Conservation (phyloP, 345 rosid genomes). For the Melastoma malabathricum region DNA sequence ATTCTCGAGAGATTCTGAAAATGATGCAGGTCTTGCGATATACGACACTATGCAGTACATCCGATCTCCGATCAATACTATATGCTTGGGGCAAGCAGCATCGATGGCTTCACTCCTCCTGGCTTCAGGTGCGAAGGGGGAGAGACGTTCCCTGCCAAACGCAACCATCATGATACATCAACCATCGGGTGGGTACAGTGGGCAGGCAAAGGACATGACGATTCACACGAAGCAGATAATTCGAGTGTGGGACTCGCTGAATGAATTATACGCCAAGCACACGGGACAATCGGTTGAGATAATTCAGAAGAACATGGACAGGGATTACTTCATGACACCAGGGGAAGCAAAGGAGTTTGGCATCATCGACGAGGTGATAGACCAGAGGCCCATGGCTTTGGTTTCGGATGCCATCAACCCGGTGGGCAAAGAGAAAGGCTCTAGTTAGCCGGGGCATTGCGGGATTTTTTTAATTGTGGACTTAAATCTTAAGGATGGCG, state of each 20-base stretch:
- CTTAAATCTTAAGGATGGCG: too few relatives aligned
- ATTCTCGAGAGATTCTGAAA: background rate
- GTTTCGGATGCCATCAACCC: constrained; percentile 64
- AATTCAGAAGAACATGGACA: constrained; percentile 84
- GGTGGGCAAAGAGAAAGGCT: constrained; percentile 52
- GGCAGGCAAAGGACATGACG: constrained; percentile 89
- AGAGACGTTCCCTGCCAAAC: constrained; percentile 84
- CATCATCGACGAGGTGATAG: constrained; percentile 88
- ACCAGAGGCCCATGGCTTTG: constrained; percentile 66
- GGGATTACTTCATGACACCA: constrained; percentile 95
- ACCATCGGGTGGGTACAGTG: constrained; percentile 97
- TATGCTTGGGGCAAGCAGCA: constrained; percentile 97
- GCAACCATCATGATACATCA: constrained; percentile 95
- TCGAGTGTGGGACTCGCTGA: constrained; percentile 79
- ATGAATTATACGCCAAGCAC: constrained; percentile 60
- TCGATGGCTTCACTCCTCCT: constrained; percentile 98
- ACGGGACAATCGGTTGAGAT: constrained; percentile 65
- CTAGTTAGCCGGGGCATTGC: constrained; percentile 17
- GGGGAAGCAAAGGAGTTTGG: constrained; percentile 90
- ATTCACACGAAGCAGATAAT: constrained; percentile 93
- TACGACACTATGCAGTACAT: constrained; percentile 97
- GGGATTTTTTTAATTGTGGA: too few relatives aligned
- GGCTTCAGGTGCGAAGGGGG: constrained; percentile 85
- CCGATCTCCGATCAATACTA: constrained; percentile 77
- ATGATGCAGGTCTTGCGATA: constrained; percentile 71